Base-by-base conservation (phyloP, 371 early-diverging fungal genomes). In the Zychaea mexicana region DNA sequence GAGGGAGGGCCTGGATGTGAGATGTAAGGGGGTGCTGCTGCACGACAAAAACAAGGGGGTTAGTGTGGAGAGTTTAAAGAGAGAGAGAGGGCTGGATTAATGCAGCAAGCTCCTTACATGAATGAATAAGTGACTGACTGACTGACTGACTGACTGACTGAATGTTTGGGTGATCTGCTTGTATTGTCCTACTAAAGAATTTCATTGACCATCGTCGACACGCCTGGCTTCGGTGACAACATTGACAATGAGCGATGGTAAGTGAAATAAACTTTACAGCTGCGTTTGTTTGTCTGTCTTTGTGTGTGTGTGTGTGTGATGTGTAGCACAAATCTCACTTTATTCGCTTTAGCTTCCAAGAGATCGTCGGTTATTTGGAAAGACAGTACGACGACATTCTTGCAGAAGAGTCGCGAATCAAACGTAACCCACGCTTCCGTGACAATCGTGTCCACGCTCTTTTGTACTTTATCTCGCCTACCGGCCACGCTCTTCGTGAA, bases 391-490 rank as follows among this genome's bases (percentile, higher is more conserved):
- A 99, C 74, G 92, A 94, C 59, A 95, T 97, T 67, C 76, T 99
- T 57, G 94, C 95, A 7, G 97, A 99, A 76, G 98, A 99, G 70
- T 90, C 90, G 38, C 74, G 94, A 60, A 92, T 94, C 73, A 90
- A 98, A 82, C 92, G 99, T 73, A 98, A 98, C 77, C 93, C 96
- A 33, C 89, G 96, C 65, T 96, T 95, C 88, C 93, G 93, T 73
- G 99, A 98, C 81, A 93, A 94, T 83, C 92, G 98, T 59, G 92
- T 99, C 38, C 99, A 99, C 77, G 96, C 94, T 4, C 89, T 97
- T 21, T 80, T 99, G 32, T 99, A 99, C 81, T 99, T 98, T 73
- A 96, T 99, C 66, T 85, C 93, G 3, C 98, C 99, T 24, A 96
- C 98, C 22, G 99, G 98, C 22, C 98, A 98, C 84, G 90, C 86